Conservation (phyloP, 164 flowering plant genomes). For the Euptelea pleiosperma region DNA sequence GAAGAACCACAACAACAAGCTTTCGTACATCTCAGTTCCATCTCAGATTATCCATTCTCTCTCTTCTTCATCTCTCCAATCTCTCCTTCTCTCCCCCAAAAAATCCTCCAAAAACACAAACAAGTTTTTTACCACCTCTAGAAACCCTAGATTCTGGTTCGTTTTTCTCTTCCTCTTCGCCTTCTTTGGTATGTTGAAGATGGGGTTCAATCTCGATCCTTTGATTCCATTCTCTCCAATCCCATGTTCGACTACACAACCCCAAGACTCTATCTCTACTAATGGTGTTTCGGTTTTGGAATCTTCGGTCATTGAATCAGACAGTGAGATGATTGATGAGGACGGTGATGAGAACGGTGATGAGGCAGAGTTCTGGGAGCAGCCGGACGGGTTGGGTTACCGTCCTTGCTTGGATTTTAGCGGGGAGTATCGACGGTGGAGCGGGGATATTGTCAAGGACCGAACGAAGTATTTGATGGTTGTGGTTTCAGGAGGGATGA, state of each 20-base stretch:
- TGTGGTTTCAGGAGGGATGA: conserved; percentile 93
- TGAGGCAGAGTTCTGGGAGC: conserved; percentile 64
- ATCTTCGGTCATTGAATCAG: not conserved
- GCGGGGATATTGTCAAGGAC: conserved; percentile 42
- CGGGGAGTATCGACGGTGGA: conserved; percentile 39
- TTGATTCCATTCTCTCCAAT: conserved; percentile 35
- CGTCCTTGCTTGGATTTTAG: conserved; percentile 70
- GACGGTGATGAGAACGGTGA: conserved; percentile 7
- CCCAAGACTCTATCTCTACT: not conserved
- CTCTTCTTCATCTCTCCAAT: conserved; percentile 47
- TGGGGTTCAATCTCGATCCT: conserved; percentile 39
- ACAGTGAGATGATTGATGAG: conserved; percentile 4
- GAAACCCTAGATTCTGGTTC: conserved; percentile 42
- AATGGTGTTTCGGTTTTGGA: conserved; percentile 6
- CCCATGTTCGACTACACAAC: conserved; percentile 39
- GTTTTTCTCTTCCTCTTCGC: conserved; percentile 41
- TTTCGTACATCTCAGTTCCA: conserved; percentile 50
- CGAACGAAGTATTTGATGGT: conserved; percentile 74
- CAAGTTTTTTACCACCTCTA: conserved; percentile 16
- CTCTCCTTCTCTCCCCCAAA: conserved; percentile 38
- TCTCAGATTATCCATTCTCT: conserved; percentile 41
- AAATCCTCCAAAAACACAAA: conserved; percentile 21
- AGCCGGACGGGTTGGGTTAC: conserved; percentile 83
- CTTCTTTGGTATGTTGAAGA: conserved; percentile 47
- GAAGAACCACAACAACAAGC: conserved; percentile 30